phyloP scores from a whole-genome alignment of 1,284 basidiomycete genomes.

The Pterula multifida region DNA sequence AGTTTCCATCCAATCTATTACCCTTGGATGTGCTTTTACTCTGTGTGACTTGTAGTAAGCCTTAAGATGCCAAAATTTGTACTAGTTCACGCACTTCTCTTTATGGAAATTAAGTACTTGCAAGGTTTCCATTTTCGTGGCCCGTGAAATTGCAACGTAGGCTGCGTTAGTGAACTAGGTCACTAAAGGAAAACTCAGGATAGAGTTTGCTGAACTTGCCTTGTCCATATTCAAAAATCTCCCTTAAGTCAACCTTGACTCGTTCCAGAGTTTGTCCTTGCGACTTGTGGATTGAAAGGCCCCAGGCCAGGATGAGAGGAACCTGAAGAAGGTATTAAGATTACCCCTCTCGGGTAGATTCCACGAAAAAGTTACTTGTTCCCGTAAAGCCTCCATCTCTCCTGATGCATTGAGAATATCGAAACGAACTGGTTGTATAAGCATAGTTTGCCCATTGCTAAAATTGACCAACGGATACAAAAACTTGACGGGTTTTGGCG shows the following conservation, averaged over 20 bases:
- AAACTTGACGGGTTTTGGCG: neutral
- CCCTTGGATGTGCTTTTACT: neutral
- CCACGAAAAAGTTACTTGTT: neutral
- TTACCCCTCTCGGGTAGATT: neutral
- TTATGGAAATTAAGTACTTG: neutral
- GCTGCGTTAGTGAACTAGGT: neutral
- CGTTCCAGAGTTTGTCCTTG: slow-evolving; percentile 5
- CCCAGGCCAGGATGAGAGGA: neutral
- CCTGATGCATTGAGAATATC: neutral
- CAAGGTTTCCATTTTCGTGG: slow-evolving; percentile 1
- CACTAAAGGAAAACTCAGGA: neutral
- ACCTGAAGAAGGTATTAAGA: slow-evolving; percentile 16
- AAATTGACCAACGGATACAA: neutral
- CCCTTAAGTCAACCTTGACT: neutral
- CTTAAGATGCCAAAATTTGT: neutral
- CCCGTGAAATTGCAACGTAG: slow-evolving; percentile 1
- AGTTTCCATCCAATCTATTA: neutral
- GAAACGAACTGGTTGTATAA: neutral
- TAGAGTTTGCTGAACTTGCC: neutral
- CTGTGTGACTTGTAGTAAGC: neutral
- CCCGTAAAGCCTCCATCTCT: neutral
- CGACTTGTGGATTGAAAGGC: neutral
- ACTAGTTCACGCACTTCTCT: neutral
- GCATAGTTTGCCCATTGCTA: neutral
- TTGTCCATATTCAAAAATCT: slow-evolving; percentile 1